phyloP scores from a whole-genome alignment of 768 basidiomycete species.

The Amanita pseudoporphyria region DNA sequence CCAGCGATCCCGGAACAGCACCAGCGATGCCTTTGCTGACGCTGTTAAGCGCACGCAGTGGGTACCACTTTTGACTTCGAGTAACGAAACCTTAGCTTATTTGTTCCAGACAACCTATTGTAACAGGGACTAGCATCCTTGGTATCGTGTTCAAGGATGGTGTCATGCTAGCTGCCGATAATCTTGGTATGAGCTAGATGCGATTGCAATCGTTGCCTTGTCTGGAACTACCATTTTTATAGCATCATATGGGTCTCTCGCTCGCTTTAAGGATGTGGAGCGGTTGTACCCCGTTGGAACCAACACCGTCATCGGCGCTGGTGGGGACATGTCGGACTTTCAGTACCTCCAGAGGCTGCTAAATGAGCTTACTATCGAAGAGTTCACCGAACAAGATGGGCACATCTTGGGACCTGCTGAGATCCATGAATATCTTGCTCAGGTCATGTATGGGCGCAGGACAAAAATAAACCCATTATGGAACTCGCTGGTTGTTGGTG shows the following conservation, averaged over 20 bases:
- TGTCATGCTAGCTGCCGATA: constrained; percentile 98
- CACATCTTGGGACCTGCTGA: constrained; percentile 79
- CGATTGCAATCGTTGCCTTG: neutral
- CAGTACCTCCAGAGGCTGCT: constrained; percentile 82
- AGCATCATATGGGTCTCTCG: constrained; percentile 97
- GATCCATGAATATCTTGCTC: constrained; percentile 86
- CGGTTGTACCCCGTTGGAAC: constrained; percentile 80
- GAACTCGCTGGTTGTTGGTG: constrained; percentile 92
- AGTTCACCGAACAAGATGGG: constrained; percentile 75
- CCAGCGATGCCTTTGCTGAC: constrained; percentile 49
- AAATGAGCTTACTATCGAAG: constrained; percentile 68
- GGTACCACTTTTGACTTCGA: constrained; percentile 11
- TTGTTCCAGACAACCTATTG: constrained; percentile 70
- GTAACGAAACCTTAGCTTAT: neutral
- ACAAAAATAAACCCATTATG: constrained; percentile 90
- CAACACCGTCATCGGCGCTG: constrained; percentile 82
- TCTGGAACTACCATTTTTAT: neutral
- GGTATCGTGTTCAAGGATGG: constrained; percentile 94
- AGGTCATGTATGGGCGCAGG: constrained; percentile 84
- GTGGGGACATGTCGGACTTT: constrained; percentile 97
- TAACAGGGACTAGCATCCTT: constrained; percentile 94
- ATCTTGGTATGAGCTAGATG: constrained; percentile 55
- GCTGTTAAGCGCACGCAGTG: constrained; percentile 79
- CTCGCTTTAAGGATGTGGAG: constrained; percentile 90
- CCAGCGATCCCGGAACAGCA: constrained; percentile 39